Evolutionary conservation across 2,329 filamentous ascomycete genomes (phyloP), one percentile per base, ranked within the genome.

Genomic region (Dactylellina parvicollis): DNA sequence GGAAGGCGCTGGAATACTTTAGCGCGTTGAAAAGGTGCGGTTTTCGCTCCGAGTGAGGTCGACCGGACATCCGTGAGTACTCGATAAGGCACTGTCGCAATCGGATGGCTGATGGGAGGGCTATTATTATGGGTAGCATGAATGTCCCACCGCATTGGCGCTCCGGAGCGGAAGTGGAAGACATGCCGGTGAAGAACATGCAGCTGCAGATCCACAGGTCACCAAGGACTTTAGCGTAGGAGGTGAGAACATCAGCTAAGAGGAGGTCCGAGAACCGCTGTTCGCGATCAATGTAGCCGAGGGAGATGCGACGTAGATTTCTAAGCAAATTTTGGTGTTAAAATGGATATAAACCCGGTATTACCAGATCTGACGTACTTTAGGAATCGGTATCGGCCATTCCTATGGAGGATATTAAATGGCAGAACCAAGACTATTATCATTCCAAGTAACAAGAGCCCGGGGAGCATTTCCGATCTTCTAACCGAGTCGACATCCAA

Each of bases 221-320:
- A 22, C 89, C 94, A 26, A 96, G 84, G 28, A 97, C 90, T 81
- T 96, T 96, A 74, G 94, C 90, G 80, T 98, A 99, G 78, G 91
- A 96, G 42, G 95, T 99, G 77, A 98, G 82, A 62, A 92, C 94
- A 85, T 99, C 95, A 32, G 95, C 93, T 16, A 99, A 87, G 69
- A 99, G 83, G 57, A 98, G 90, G 79, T 99, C 95, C 64, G 92
- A 94, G 78, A 98, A 98, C 79, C 96, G 96, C 61, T 94, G 92
- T 80, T 97, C 91, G 77, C 91, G 87, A 12, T 95, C 94, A 22
- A 99, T 85, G 0, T 94, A 93, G 22, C 95, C 95, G 44, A 97
- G 83, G 77, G 87, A 87, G 73, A 98, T 88, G 65, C 95, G 89
- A 73, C 88, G 88, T 46, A 98, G 83, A 0, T 88, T 94, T 9